Evolutionary conservation across 2,329 filamentous ascomycete genomes (phyloP), one percentile per base, ranked within the genome.

Genomic region (Rutstroemia sydowiana): DNA sequence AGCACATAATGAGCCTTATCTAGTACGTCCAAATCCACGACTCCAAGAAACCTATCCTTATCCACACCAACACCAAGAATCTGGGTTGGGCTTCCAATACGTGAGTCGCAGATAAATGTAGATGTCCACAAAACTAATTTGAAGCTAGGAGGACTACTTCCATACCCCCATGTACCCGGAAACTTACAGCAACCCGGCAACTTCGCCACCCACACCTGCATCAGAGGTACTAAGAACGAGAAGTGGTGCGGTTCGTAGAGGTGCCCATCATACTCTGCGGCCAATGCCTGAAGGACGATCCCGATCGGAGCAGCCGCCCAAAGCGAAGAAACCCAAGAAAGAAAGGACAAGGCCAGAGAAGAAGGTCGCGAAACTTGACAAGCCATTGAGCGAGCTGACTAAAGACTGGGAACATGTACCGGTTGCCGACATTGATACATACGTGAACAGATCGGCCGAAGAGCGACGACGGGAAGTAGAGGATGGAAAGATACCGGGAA

Each of bases 401-500:
- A 79, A 76, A 58, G 75, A 84, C 48, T 75, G 79, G 56, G 74
- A 74, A 16, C 66, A 76, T 50, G 75, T 89, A 36, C 77, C 80
- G 0, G 74, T 95, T 45, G 79, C 79, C 46, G 85, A 97, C 67
- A 95, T 96, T 71, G 81, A 85, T 48, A 74, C 75, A 23, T 95
- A 87, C 74, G 90, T 95, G 32, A 81, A 85, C 61, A 79, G 92
- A 46, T 74, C 86, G 9, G 70, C 74, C 2, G 83, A 88, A 52
- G 76, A 76, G 6, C 80, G 92, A 52, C 75, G 74, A 45, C 70
- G 73, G 50, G 90, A 95, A 67, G 82, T 85, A 9, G 77, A 81
- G 40, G 78, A 80, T 61, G 78, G 82, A 52, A 88, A 84, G 62
- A 73, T 82, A 32, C 74, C 74, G 2, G 87, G 87, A 23, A 90